Base-by-base conservation (phyloP, 2,329 filamentous ascomycete species). In the Knoxdaviesia capensis region DNA sequence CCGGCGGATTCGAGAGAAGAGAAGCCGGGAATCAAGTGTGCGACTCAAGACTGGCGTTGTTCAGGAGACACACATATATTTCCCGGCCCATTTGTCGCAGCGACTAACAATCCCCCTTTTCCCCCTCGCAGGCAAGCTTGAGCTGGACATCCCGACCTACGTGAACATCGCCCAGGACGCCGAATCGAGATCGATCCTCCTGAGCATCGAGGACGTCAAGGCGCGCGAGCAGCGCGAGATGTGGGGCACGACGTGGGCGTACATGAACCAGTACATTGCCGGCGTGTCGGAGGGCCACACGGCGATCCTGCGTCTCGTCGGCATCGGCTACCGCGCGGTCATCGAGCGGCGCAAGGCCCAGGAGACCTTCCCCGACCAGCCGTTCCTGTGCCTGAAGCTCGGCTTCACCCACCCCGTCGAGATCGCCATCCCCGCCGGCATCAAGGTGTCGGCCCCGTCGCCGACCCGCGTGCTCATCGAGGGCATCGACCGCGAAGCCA, bases 261-360 rank as follows among this genome's bases (percentile, higher is more conserved):
- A 93, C 56, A 69, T 98, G 43, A 80, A 83, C 53, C 92, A 90
- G 58, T 77, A 92, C 65, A 81, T 98, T 47, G 75, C 86, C 48
- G 90, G 90, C 45, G 90, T 98, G 28, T 93, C 85, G 34, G 90
- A 98, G 70, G 90, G 90, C 34, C 90, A 98, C 62, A 87, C 84
- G 11, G 86, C 87, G 33, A 86, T 98, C 51, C 68, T 98, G 42
- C 80, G 88, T 48, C 71, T 98, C 42, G 86, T 96, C 31, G 90
- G 90, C 54, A 90, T 98, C 45, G 90, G 90, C 46, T 98, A 94
- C 69, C 74, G 88, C 60, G 90, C 90, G 10, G 71, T 98, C 51
- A 87, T 96, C 59, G 63, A 77, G 45, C 78, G 71, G 35, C 81
- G 81, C 29, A 74, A 65, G 33, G 84, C 80, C 45, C 76, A 80